Base-by-base conservation (phyloP, 2,329 filamentous ascomycete genomes). In the Tolypocladium inflatum region DNA sequence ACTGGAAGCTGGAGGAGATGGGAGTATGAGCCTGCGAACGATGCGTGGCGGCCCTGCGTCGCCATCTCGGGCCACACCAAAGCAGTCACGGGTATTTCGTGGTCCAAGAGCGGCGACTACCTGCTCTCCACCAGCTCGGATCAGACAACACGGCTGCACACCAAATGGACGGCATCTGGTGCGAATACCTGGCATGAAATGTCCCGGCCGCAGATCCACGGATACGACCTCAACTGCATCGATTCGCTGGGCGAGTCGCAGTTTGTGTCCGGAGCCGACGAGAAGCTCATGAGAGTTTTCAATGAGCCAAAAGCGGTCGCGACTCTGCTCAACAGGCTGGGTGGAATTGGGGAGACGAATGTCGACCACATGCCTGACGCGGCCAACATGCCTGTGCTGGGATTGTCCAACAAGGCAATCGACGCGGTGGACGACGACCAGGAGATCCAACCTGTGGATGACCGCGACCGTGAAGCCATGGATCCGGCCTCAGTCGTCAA, bases 281-380 rank as follows among this genome's bases (percentile, higher is more conserved):
- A 99, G 77, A 99, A 99, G 74, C 83, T 99, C n/a, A 83, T 99
- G 71, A 88, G 94, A 30, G 93, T 99, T 2, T 99, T 99, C 72
- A 87, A 89, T 67, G 87, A 96, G 73, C 94, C 94, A 7, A 89
- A 85, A 68, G 88, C 88, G 6, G 89, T 96, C 11, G 91, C 91
- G 0, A 78, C 81, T 21, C 80, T 97, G 64, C 80, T 97, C 3
- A 74, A 80, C 59, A 81, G 78, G 10, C 79, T 96, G 2, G 87
- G 86, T 62, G 85, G 82, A 6, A 84, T 91, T 59, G 71, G 75
- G 13, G 63, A 57, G 4, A 65, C 63, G 15, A 63, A 72, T 19
- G 67, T 73, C 2, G 72, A 76, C 41, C 67, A 74, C 35, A 80
- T 96, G 69, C 90, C 91, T 2, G 92, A 96, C 65, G 90, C 91